A percentile compares a stretch with the other conserved stretches of the same genome.
Evolutionary conservation across 495 filamentous ascomycete species (phyloP).

Genomic region (Tuber indicum): DNA sequence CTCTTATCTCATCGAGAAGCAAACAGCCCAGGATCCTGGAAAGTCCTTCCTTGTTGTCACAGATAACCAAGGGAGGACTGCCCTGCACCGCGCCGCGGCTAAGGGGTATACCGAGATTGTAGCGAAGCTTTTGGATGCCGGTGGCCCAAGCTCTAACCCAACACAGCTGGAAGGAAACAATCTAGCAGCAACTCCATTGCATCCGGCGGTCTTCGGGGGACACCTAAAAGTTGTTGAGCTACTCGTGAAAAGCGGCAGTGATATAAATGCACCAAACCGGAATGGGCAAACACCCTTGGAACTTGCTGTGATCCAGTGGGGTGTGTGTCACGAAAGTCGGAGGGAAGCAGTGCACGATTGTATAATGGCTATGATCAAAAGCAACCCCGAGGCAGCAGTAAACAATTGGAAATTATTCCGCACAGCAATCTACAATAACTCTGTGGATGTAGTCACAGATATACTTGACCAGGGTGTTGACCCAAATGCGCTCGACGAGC

Average conservation of each 20-base stretch:
- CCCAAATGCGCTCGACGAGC: constrained; percentile 16
- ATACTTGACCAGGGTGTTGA: constrained; percentile 14
- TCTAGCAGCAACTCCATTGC: constrained; percentile 8
- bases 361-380: constrained; percentile 8
- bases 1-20: constrained; percentile 13
- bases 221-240: background rate
- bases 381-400: background rate
- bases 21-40: background rate
- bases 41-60: background rate
- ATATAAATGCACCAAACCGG: background rate
- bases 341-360: constrained; percentile 4
- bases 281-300: constrained; percentile 6
- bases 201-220: constrained; percentile 8
- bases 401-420: background rate
- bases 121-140: constrained; percentile 9
- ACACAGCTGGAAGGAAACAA: background rate
- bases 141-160: background rate
- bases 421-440: background rate
- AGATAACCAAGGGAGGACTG: constrained; percentile 17
- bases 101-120: constrained; percentile 17
- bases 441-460: constrained; percentile 7
- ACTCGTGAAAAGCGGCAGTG: constrained; percentile 10
- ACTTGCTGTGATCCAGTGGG: constrained; percentile 10
- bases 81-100: constrained; percentile 18
- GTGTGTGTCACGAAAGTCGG: background rate